Evolutionary conservation across 768 basidiomycete genomes (phyloP), one percentile per base, ranked within the genome.

Genomic region (Porphyrellus cyaneotinctus): DNA sequence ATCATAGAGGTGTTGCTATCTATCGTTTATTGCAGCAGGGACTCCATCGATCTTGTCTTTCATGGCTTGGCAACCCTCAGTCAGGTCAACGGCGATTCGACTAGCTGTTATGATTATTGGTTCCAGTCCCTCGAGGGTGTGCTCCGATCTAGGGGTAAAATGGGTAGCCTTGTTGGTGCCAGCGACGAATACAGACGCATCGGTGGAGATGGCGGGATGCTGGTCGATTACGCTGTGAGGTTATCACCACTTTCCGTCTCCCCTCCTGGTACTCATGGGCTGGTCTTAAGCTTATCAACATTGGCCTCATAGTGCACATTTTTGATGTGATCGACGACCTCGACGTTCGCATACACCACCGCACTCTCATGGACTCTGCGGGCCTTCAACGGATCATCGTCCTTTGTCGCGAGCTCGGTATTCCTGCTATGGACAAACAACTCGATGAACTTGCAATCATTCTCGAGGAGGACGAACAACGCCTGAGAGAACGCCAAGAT

Each of bases 131-230:
- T 95, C 57, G 88, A 92, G 58, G 71, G 73, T 24, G 82, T 82
- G 3, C 76, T 97, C 17, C 79, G 83, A 43, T 95, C 94, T 3
- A 75, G 93, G 51, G 95, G 95, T 1, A 88, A 85, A 67, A 94
- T 97, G 91, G 95, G 95, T 1, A 97, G 90, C 65, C 70, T 90
- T 36, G 95, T 99, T 9, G 97, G 97, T 0, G 92, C 93, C 22
- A 95, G 94, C 60, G 91, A 95, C 14, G 94, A 97, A 59, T 81
- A 95, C 50, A 80, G 79, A 68, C 83, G 81, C 52, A 74, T 78
- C 54, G 81, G 80, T 42, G 83, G 85, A 36, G 67, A 82, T 18
- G 86, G 88, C 53, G 81, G 76, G 37, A 80, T 81, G 39, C 67
- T 95, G 55, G 87, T 86, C 54, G 93, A 95, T 47, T 95, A 95